Evolutionary conservation across 75 land plant genomes (phyloP).

Genomic region (Gnetum montanum): DNA sequence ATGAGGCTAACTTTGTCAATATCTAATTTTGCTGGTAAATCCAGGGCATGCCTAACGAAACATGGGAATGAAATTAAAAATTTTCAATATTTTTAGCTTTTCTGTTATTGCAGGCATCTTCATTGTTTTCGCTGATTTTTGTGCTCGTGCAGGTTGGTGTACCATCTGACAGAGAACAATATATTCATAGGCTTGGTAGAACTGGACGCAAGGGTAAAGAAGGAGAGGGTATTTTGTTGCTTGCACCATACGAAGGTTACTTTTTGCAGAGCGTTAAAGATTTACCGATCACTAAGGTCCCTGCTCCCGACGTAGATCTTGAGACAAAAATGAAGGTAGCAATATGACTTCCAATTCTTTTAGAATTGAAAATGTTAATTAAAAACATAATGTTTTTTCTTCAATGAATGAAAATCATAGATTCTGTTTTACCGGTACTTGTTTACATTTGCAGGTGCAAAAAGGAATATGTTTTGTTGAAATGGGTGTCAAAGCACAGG

Average conservation of each 20-base stretch:
- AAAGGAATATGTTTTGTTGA: constrained; percentile 44
- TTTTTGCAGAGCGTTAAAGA: constrained; percentile 63
- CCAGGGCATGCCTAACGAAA: too few relatives aligned
- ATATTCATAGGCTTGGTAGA: constrained; percentile 94
- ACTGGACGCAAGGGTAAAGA: constrained; percentile 99
- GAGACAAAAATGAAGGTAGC: constrained; percentile 44
- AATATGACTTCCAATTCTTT: too few relatives aligned
- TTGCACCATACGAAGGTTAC: constrained; percentile 89
- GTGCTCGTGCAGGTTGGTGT: constrained; percentile 52
- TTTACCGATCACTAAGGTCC: constrained; percentile 56
- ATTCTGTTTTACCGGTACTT: too few relatives aligned
- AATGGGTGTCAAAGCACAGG: constrained; percentile 50
- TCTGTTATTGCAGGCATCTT: too few relatives aligned
- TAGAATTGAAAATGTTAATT: background rate
- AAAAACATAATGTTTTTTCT: background rate
- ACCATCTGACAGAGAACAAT: constrained; percentile 85
- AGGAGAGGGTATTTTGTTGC: constrained; percentile 75
- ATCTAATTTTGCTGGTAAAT: too few relatives aligned
- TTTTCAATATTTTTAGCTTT: too few relatives aligned
- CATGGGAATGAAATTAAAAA: too few relatives aligned
- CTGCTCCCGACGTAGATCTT: constrained; percentile 30
- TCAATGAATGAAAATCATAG: too few relatives aligned
- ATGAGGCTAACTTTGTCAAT: too few relatives aligned
- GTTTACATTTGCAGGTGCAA: constrained; percentile 55
- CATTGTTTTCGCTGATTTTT: too few relatives aligned